phyloP scores from a whole-genome alignment of 345 rosid species.

The Camelina neglecta region DNA sequence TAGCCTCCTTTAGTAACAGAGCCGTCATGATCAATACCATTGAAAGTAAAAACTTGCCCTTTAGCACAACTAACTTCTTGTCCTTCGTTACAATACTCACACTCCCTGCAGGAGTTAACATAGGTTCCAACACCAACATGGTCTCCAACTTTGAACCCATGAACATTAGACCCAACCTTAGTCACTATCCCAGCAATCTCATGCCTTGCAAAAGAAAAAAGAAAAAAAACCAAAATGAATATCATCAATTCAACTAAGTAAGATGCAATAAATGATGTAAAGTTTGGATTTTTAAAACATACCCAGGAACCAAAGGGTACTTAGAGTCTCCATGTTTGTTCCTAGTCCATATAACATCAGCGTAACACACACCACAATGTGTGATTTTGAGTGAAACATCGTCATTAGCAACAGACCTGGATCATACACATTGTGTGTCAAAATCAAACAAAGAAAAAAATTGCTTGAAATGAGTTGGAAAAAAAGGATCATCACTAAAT shows the following conservation, averaged over 20 bases:
- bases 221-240: not conserved
- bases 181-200: conserved; percentile 85
- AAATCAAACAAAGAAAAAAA: not conserved
- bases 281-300: conserved; percentile 25
- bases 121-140: conserved; percentile 91
- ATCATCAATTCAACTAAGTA: not conserved
- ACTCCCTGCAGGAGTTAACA: conserved; percentile 81
- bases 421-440: not conserved
- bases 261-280: conserved; percentile 21
- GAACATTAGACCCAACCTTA: conserved; percentile 77
- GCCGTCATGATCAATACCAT: conserved; percentile 75
- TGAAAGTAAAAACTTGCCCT: conserved; percentile 63
- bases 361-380: conserved; percentile 92
- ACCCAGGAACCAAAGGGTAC: conserved; percentile 96
- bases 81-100: conserved; percentile 66
- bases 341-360: conserved; percentile 78
- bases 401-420: conserved; percentile 63
- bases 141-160: conserved; percentile 71
- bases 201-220: conserved; percentile 53
- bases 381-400: conserved; percentile 81
- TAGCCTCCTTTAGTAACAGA: conserved; percentile 87
- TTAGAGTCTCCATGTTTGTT: conserved; percentile 63
- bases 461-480: not conserved
- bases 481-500: not conserved
- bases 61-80: conserved; percentile 65